These are phyloP conservation scores for Fusarium austroafricanum DNA, from an alignment of 2,329 filamentous ascomycete species.

Conservation along the genomic window DNA sequence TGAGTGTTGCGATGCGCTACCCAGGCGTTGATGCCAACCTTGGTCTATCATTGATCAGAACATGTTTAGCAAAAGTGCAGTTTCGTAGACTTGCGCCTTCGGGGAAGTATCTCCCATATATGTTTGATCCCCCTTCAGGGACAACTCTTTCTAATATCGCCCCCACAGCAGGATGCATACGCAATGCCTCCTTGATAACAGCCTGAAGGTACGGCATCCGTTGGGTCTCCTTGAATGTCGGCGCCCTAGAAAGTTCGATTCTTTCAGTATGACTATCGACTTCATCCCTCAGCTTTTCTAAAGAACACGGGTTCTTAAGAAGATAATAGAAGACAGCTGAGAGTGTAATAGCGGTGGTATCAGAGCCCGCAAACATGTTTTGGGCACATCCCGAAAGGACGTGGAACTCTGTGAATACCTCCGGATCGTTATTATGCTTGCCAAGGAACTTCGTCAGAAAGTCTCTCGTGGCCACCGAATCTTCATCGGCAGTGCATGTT, in stretches of 20 bases:
- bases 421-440: neutral
- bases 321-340: neutral
- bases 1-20: constrained; percentile 27
- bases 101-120: constrained; percentile 24
- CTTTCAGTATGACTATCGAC: neutral
- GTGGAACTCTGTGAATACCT: constrained; percentile 26
- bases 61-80: neutral
- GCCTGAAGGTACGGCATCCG: constrained; percentile 35
- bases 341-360: constrained; percentile 34
- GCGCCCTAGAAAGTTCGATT: neutral
- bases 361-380: constrained; percentile 35
- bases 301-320: neutral
- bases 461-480: neutral
- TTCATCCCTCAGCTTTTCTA: neutral
- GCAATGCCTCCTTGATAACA: constrained; percentile 32
- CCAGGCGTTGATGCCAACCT: constrained; percentile 32
- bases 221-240: constrained; percentile 30
- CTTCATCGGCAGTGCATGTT: constrained; percentile 11
- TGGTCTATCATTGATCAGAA: constrained; percentile 8
- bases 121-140: constrained; percentile 13
- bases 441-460: neutral
- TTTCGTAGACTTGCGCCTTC: constrained; percentile 11
- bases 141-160: constrained; percentile 20
- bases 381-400: constrained; percentile 25
- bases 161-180: constrained; percentile 29